Percentiles rank a stretch among this genome's conserved stretches.
Conservation (phyloP, 2,329 filamentous ascomycete genomes). For the Stagonosporopsis cucurbitacearum region DNA sequence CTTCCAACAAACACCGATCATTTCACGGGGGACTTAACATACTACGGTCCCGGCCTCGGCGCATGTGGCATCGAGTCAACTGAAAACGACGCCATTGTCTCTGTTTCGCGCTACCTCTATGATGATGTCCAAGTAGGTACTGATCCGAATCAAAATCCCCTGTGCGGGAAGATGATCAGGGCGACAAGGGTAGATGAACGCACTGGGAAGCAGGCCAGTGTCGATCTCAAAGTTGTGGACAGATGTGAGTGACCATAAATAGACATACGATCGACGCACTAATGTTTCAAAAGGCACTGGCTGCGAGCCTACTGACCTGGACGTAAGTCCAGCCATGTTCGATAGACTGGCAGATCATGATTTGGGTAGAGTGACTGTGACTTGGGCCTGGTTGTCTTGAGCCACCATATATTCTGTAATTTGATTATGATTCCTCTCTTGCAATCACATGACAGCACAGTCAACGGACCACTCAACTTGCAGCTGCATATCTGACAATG, state of each 20-base stretch:
- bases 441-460: neutral
- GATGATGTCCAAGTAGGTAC: slow-evolving; percentile 62
- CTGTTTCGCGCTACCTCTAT: slow-evolving; percentile 71
- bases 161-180: slow-evolving; percentile 72
- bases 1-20: slow-evolving; percentile 60
- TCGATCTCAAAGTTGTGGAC: slow-evolving; percentile 72
- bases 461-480: neutral
- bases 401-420: neutral
- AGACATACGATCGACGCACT: slow-evolving; percentile 10
- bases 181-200: slow-evolving; percentile 58
- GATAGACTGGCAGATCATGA: slow-evolving; percentile 54
- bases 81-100: slow-evolving; percentile 65
- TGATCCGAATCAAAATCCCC: slow-evolving; percentile 66
- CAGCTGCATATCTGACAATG: neutral
- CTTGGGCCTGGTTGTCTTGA: slow-evolving; percentile 59
- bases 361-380: slow-evolving; percentile 56
- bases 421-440: neutral
- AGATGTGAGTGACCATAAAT: slow-evolving; percentile 56
- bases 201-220: slow-evolving; percentile 55
- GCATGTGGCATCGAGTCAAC: slow-evolving; percentile 69
- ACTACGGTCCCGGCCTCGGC: slow-evolving; percentile 70
- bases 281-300: slow-evolving; percentile 49
- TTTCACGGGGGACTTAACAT: slow-evolving; percentile 71
- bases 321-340: slow-evolving; percentile 59
- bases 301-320: slow-evolving; percentile 57